A percentile compares a stretch with the other conserved stretches of the same genome.
Conservation (phyloP, 352 stramenopile genomes). For the Pythium sukuiense region DNA sequence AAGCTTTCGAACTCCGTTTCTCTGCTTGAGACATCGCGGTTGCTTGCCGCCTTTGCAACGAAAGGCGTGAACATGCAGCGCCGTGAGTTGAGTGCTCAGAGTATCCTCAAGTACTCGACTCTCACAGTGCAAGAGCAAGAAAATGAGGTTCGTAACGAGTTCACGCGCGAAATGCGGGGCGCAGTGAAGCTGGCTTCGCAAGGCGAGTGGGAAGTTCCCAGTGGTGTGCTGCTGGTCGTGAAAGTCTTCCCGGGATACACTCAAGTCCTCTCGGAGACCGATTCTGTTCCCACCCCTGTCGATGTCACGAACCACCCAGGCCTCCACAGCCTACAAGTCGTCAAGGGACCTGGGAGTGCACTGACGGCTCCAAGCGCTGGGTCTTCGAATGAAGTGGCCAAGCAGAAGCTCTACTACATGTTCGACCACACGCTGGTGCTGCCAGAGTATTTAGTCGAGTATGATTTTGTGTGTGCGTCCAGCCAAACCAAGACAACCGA, state of each 20-base stretch:
- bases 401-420: slow-evolving; percentile 75
- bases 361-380: neutral
- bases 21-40: slow-evolving; percentile 44
- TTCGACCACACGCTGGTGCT: slow-evolving; percentile 80
- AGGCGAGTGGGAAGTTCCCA: slow-evolving; percentile 52
- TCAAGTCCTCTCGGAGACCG: slow-evolving; percentile 33
- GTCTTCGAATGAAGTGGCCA: slow-evolving; percentile 20
- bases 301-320: slow-evolving; percentile 38
- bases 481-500: slow-evolving; percentile 6
- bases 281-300: slow-evolving; percentile 23
- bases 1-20: slow-evolving; percentile 78
- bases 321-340: slow-evolving; percentile 60
- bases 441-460: slow-evolving; percentile 87
- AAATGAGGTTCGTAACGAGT: slow-evolving; percentile 13
- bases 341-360: slow-evolving; percentile 4
- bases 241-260: slow-evolving; percentile 85
- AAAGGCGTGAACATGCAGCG: slow-evolving; percentile 29
- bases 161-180: slow-evolving; percentile 43
- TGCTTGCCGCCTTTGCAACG: slow-evolving; percentile 29
- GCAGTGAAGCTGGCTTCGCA: slow-evolving; percentile 34
- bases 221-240: slow-evolving; percentile 61
- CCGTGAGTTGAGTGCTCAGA: slow-evolving; percentile 20
- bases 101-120: slow-evolving; percentile 21
- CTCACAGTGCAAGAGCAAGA: slow-evolving; percentile 29
- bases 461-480: slow-evolving; percentile 44